These are phyloP conservation scores for Neurospora tetrasperma DNA, from an alignment of 495 filamentous ascomycete species.

Conservation along the genomic window DNA sequence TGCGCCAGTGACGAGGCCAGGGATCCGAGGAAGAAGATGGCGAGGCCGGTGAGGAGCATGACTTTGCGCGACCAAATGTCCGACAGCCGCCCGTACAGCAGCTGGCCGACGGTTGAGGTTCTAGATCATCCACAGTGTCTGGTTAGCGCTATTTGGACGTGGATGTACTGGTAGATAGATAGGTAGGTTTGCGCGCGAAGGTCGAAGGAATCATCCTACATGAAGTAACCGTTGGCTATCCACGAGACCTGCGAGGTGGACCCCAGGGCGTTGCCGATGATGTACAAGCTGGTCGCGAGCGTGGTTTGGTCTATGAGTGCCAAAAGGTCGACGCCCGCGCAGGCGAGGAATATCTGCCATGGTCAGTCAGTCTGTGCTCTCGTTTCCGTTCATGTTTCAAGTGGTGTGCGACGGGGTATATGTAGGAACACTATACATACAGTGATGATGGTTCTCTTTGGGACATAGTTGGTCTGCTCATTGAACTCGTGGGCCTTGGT, in stretches of 20 bases:
- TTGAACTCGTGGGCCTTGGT: constrained; percentile 29
- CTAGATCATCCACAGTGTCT: constrained; percentile 3
- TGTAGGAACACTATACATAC: constrained; percentile 17
- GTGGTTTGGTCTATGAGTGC: constrained; percentile 48
- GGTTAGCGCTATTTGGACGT: neutral
- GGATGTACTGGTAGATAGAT: neutral
- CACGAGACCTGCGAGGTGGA: constrained; percentile 40
- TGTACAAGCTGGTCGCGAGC: constrained; percentile 40
- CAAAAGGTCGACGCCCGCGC: constrained; percentile 44
- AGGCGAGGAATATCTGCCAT: constrained; percentile 44
- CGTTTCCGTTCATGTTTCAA: neutral
- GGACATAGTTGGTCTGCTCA: constrained; percentile 47
- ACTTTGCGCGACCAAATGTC: constrained; percentile 50
- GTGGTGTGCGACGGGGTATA: neutral
- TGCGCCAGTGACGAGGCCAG: constrained; percentile 42
- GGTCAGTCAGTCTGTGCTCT: neutral
- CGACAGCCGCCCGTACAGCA: constrained; percentile 45
- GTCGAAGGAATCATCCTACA: constrained; percentile 24
- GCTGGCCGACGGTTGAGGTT: constrained; percentile 48
- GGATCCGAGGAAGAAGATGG: constrained; percentile 45
- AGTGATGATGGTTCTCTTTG: constrained; percentile 38
- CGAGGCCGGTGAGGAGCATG: constrained; percentile 40
- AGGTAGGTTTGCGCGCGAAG: neutral
- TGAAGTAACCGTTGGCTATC: constrained; percentile 46
- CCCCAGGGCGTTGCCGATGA: constrained; percentile 37